These are phyloP conservation scores for Bolboschoenus planiculmis DNA, from an alignment of 176 grass and related monocot species.

Conservation along the genomic window DNA sequence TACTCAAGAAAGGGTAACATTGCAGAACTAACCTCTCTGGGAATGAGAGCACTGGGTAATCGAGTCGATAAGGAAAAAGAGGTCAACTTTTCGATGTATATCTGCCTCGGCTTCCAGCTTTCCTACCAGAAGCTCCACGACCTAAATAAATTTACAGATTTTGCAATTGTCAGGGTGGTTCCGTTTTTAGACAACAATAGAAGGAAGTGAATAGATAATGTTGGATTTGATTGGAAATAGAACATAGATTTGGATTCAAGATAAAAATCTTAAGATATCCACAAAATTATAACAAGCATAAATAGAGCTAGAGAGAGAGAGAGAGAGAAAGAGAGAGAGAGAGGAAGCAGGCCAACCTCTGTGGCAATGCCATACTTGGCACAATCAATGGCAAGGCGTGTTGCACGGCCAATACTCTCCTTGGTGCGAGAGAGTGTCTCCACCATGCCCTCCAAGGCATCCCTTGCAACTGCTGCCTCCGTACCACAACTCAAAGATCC, in stretches of 20 bases:
- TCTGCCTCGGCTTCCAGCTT: constrained; percentile 70
- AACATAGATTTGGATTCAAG: constrained; percentile 6
- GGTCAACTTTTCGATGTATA: constrained; percentile 77
- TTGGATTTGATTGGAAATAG: neutral
- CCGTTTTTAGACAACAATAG: neutral
- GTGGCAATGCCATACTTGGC: constrained; percentile 84
- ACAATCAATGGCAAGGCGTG: constrained; percentile 88
- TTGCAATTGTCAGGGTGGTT: neutral
- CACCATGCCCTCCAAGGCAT: constrained; percentile 71
- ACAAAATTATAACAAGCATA: constrained; percentile 19
- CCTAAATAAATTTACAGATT: constrained; percentile 31
- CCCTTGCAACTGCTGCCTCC: constrained; percentile 55
- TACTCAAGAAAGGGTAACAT: neutral
- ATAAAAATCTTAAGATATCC: constrained; percentile 1
- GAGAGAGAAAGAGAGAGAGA: neutral
- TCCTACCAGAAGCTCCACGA: constrained; percentile 66
- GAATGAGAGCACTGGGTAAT: constrained; percentile 82
- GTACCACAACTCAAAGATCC: constrained; percentile 17
- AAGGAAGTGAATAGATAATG: constrained; percentile 24
- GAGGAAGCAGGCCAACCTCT: constrained; percentile 63
- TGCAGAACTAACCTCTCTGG: constrained; percentile 46
- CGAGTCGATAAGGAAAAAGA: constrained; percentile 96
- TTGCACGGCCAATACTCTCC: constrained; percentile 88
- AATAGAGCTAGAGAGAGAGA: neutral
- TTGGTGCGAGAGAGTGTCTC: constrained; percentile 76